Evolutionary conservation across 768 basidiomycete species (phyloP).

Genomic region (Calvatia gigantea): DNA sequence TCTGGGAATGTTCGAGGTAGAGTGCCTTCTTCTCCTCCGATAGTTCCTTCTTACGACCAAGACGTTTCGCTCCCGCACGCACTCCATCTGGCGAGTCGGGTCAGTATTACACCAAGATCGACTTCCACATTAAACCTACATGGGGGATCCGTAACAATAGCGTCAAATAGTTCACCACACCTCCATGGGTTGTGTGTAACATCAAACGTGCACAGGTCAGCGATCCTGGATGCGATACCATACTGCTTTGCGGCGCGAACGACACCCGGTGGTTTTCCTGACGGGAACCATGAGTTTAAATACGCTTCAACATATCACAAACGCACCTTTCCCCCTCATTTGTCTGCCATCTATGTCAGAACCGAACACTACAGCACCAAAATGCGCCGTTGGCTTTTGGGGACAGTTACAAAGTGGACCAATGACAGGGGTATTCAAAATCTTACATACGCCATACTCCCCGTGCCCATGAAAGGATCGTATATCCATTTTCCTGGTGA

Average conservation of each 20-base stretch:
- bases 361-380: slow-evolving; percentile 84
- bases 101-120: too few species aligned
- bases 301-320: background rate
- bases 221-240: slow-evolving; percentile 63
- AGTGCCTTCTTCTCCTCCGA: slow-evolving; percentile 33
- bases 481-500: slow-evolving; percentile 88
- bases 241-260: slow-evolving; percentile 83
- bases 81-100: slow-evolving; percentile 78
- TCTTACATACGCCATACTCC: slow-evolving; percentile 84
- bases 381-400: slow-evolving; percentile 77
- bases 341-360: slow-evolving; percentile 98
- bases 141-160: slow-evolving; percentile 92
- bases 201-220: slow-evolving; percentile 91
- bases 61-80: slow-evolving; percentile 79
- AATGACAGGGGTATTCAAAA: background rate
- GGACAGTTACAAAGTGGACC: background rate
- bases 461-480: slow-evolving; percentile 94
- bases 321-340: slow-evolving; percentile 87
- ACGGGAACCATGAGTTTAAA: background rate
- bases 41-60: slow-evolving; percentile 62
- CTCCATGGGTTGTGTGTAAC: slow-evolving; percentile 89
- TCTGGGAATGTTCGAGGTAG: slow-evolving; percentile 33
- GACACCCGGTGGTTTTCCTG: slow-evolving; percentile 59
- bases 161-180: slow-evolving; percentile 87
- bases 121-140: too few species aligned